Evolutionary conservation across 2,329 filamentous ascomycete species (phyloP).

Genomic region (Penicillium sp.): DNA sequence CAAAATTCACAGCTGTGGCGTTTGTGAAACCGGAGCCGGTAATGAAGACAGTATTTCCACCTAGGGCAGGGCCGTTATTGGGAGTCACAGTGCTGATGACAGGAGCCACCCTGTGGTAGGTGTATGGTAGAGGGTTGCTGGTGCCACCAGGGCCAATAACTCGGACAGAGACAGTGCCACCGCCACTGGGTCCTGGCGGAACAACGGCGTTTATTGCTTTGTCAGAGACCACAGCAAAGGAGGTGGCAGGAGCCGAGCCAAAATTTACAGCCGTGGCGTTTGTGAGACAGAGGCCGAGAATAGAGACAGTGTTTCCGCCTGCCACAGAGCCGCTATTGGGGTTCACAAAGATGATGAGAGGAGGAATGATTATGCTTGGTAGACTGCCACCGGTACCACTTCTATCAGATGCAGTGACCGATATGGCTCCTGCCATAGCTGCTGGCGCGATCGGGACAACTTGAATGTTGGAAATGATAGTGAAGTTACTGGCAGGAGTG

Average conservation of each 20-base stretch:
- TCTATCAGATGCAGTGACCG: too few species aligned
- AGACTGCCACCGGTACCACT: too few species aligned
- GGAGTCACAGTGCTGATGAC: background rate
- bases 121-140: too few species aligned
- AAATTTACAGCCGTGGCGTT: background rate
- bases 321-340: background rate
- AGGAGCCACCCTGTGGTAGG: too few species aligned
- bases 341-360: background rate
- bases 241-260: background rate
- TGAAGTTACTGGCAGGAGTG: too few species aligned
- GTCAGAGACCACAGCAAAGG: background rate
- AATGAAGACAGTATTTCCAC: background rate
- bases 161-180: background rate
- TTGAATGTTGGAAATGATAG: too few species aligned
- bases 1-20: background rate
- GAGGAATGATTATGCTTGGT: too few species aligned
- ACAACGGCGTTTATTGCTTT: background rate
- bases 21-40: background rate
- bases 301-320: background rate
- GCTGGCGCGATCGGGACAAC: too few species aligned
- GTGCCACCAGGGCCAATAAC: background rate
- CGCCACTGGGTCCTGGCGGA: background rate
- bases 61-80: background rate
- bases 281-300: background rate
- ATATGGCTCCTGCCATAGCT: too few species aligned